phyloP scores from a whole-genome alignment of 495 filamentous ascomycete genomes.

The Aspergillus hancockii region DNA sequence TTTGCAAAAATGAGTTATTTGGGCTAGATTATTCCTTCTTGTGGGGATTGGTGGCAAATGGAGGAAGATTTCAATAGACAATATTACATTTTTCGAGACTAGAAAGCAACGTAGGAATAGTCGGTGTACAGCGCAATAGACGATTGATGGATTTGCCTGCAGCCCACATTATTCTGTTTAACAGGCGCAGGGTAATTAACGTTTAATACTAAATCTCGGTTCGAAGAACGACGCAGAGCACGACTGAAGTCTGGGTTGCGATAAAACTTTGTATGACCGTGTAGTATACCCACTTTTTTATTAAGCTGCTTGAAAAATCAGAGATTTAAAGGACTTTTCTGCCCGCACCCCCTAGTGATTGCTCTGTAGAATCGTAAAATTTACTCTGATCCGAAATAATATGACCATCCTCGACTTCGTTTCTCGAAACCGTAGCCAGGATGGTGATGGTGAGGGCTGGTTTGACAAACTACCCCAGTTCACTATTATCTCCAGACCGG shows the following conservation, averaged over 20 bases:
- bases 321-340: not conserved
- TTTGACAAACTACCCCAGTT: slow-evolving; percentile 23
- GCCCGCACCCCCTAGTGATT: not conserved
- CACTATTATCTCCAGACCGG: slow-evolving; percentile 24
- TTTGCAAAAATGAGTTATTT: not conserved
- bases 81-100: not conserved
- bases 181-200: not conserved
- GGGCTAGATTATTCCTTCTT: not conserved
- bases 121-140: not conserved
- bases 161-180: not conserved
- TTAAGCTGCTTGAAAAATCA: slow-evolving; percentile 8
- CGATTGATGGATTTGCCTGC: not conserved
- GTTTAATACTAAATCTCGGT: no score
- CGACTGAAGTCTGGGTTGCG: slow-evolving; percentile 1
- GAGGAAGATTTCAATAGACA: not conserved
- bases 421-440: slow-evolving; percentile 6
- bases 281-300: slow-evolving; percentile 12
- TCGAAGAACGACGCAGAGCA: not conserved
- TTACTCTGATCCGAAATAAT: not conserved
- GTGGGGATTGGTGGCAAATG: not conserved
- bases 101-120: not conserved
- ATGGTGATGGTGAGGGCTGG: not conserved
- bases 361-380: not conserved
- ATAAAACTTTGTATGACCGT: slow-evolving; percentile 4
- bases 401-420: slow-evolving; percentile 14